phyloP scores from a whole-genome alignment of 768 basidiomycete genomes.

The Hirschioporus abietinus region DNA sequence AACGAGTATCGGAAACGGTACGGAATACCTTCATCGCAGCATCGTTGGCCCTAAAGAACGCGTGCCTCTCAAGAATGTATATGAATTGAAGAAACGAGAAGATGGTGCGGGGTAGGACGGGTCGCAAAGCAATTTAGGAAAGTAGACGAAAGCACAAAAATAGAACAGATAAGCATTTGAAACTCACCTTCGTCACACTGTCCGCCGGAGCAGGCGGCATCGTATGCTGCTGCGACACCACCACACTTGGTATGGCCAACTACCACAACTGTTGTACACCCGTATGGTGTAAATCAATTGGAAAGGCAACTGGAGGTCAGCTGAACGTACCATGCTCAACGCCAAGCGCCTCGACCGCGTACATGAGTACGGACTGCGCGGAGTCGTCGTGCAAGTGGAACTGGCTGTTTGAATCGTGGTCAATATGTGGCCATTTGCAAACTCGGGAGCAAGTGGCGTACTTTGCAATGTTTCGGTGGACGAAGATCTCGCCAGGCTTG shows the following conservation, averaged over 20 bases:
- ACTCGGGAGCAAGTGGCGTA: constrained; percentile 28
- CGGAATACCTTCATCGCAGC: not conserved
- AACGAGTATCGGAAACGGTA: not conserved
- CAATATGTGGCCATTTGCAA: not conserved
- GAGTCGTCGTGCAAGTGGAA: constrained; percentile 68
- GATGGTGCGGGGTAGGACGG: constrained; percentile 13
- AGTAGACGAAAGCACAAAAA: constrained; percentile 29
- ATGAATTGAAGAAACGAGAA: not conserved
- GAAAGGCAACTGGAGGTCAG: constrained; percentile 23
- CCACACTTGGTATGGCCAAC: constrained; percentile 85
- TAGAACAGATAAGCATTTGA: constrained; percentile 7
- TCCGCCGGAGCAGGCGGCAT: constrained; percentile 12
- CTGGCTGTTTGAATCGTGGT: constrained; percentile 42
- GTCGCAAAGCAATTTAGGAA: constrained; percentile 28
- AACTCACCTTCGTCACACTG: constrained; percentile 14
- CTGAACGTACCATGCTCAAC: constrained; percentile 69
- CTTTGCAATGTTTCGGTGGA: constrained; percentile 88
- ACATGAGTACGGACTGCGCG: constrained; percentile 65
- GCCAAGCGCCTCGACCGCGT: constrained; percentile 64
- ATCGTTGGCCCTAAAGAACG: not conserved
- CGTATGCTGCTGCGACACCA: constrained; percentile 50
- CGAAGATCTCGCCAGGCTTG: constrained; percentile 77
- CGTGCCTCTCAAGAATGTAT: not conserved
- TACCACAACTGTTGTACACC: constrained; percentile 53
- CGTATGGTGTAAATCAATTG: constrained; percentile 5